Percentiles rank a stretch among this genome's conserved stretches.
Conservation (phyloP, 306 rosid genomes). For the Heteromeles arbutifolia region DNA sequence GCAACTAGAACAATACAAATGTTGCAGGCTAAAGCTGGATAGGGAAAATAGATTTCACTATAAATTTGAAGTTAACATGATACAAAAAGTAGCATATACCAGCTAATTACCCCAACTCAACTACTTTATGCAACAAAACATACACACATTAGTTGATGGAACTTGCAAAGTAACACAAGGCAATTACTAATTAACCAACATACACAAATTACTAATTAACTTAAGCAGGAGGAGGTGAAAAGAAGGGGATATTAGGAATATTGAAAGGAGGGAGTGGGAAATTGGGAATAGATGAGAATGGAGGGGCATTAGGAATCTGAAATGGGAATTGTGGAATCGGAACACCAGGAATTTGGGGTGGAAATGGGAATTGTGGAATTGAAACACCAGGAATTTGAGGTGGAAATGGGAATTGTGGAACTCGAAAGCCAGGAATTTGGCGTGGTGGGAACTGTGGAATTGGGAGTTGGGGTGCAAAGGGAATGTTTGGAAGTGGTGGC, state of each 20-base stretch:
- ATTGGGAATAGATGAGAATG: background rate
- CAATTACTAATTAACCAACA: background rate
- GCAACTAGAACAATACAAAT: background rate
- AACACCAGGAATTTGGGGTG: background rate
- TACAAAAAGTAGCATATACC: background rate
- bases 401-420: background rate
- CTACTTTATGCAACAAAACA: background rate
- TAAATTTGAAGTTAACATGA: background rate
- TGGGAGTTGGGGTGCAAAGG: background rate
- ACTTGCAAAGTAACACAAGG: background rate
- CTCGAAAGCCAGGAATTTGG: background rate
- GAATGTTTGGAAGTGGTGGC: conserved; percentile 11
- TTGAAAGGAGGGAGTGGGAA: background rate
- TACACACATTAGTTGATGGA: background rate
- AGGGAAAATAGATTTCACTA: background rate
- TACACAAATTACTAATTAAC: background rate
- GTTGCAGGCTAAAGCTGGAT: background rate
- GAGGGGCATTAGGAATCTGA: background rate
- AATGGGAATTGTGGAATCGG: background rate
- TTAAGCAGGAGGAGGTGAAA: conserved; percentile 12
- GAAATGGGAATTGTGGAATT: background rate
- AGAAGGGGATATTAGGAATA: conserved; percentile 3
- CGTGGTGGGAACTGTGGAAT: background rate
- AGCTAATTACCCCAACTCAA: background rate
- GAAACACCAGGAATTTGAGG: background rate